Conservation (phyloP, 768 basidiomycete species). For the Zangia roseola region DNA sequence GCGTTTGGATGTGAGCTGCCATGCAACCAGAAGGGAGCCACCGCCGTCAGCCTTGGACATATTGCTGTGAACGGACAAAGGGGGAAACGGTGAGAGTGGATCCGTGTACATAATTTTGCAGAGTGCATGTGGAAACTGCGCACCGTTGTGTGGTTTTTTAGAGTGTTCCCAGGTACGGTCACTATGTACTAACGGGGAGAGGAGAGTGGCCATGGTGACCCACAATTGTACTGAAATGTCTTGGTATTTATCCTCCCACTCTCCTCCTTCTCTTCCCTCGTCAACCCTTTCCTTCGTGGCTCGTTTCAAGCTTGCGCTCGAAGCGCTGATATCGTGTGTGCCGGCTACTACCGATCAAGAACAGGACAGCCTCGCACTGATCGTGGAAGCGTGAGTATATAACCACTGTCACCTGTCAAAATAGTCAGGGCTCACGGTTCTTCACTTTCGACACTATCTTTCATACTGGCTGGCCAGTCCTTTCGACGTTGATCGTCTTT, state of each 20-base stretch:
- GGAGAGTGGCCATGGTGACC: slow-evolving; percentile 24
- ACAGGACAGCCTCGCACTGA: neutral
- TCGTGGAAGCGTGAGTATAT: slow-evolving; percentile 9
- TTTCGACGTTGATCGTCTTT: slow-evolving; percentile 71
- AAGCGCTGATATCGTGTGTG: neutral
- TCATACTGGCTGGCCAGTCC: slow-evolving; percentile 42
- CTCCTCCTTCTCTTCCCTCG: neutral
- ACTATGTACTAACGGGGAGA: slow-evolving; percentile 1
- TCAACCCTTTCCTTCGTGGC: neutral
- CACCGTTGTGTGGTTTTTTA: neutral
- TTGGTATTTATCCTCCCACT: neutral
- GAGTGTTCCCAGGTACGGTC: neutral
- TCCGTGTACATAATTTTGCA: too few species aligned
- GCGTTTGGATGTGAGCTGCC: slow-evolving; percentile 81
- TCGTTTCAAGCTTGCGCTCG: neutral
- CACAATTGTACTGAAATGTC: too few species aligned
- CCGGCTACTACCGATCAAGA: slow-evolving; percentile 8
- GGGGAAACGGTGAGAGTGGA: neutral
- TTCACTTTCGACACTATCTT: neutral
- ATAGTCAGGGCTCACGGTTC: neutral
- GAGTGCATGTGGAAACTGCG: neutral
- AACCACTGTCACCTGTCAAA: slow-evolving; percentile 4
- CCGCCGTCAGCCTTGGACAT: slow-evolving; percentile 40
- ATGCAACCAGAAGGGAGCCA: slow-evolving; percentile 86
- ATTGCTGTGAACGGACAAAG: neutral